These are phyloP conservation scores for Ballota nigra DNA, from an alignment of 257 asterid genomes.

Conservation along the genomic window DNA sequence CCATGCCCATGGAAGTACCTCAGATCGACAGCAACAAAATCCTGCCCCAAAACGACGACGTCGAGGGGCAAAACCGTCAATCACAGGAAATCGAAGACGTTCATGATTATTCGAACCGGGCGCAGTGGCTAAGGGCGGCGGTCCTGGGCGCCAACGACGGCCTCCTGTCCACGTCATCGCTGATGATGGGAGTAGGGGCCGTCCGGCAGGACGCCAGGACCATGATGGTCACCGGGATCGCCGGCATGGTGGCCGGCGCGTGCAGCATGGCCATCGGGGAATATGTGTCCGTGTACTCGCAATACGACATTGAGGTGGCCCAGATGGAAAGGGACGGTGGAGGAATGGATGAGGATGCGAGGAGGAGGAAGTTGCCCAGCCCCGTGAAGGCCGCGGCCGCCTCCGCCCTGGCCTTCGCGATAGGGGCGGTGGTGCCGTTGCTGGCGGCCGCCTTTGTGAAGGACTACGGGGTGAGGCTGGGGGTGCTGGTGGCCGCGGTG, in stretches of 20 bases:
- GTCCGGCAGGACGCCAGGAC: conserved; percentile 45
- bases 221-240: conserved; percentile 66
- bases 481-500: conserved; percentile 48
- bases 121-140: conserved; percentile 78
- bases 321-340: conserved; percentile 38
- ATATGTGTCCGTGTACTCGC: conserved; percentile 63
- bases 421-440: conserved; percentile 64
- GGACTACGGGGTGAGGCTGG: conserved; percentile 47
- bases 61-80: conserved; percentile 29
- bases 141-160: conserved; percentile 78
- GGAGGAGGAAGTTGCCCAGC: conserved; percentile 43
- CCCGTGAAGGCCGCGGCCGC: conserved; percentile 60
- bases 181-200: conserved; percentile 76
- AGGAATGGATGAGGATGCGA: conserved; percentile 14
- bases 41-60: conserved; percentile 27
- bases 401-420: conserved; percentile 56
- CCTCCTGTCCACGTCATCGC: conserved; percentile 57
- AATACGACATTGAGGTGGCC: conserved; percentile 59
- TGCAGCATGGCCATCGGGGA: conserved; percentile 88
- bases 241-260: conserved; percentile 65
- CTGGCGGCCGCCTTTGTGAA: conserved; percentile 46
- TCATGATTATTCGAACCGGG: conserved; percentile 51
- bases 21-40: conserved; percentile 3
- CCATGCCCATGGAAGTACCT: conserved; percentile 36
- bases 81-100: conserved; percentile 18